phyloP scores from a whole-genome alignment of 2,329 filamentous ascomycete species.

The Westerdykella aurantiaca region DNA sequence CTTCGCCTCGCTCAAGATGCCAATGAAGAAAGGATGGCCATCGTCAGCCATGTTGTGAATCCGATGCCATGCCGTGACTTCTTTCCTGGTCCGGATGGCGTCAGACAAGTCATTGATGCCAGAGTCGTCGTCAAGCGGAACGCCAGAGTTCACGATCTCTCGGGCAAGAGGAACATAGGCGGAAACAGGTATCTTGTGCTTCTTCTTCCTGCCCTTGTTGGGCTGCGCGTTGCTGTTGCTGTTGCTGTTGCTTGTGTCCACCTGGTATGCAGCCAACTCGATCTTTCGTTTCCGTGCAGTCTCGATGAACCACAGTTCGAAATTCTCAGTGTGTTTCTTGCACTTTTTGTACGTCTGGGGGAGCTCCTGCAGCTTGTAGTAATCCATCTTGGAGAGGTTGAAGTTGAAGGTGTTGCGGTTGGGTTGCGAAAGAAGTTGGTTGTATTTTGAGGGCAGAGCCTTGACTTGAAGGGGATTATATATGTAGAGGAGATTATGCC shows the following conservation, averaged over 20 bases:
- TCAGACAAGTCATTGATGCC: constrained; percentile 12
- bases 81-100: constrained; percentile 15
- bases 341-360: constrained; percentile 14
- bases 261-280: constrained; percentile 4
- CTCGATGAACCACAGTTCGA: constrained; percentile 14
- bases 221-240: not conserved
- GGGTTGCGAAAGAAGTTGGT: no score
- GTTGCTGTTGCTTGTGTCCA: not conserved
- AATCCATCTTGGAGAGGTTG: constrained; percentile 8
- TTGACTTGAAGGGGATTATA: no score
- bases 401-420: no score
- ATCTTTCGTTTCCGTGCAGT: constrained; percentile 8
- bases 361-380: constrained; percentile 12
- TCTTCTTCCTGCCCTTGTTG: constrained; percentile 1
- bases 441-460: not conserved
- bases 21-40: constrained; percentile 10
- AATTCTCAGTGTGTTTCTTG: constrained; percentile 11
- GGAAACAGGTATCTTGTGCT: constrained; percentile 6
- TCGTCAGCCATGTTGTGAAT: constrained; percentile 4
- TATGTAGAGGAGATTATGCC: no score
- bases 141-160: constrained; percentile 7
- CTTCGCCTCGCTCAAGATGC: constrained; percentile 1
- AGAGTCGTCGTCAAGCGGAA: constrained; percentile 8
- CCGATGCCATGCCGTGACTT: constrained; percentile 10
- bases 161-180: constrained; percentile 8